A percentile compares a stretch with the other conserved stretches of the same genome.
phyloP scores from a whole-genome alignment of 805 yeast genomes.

The Pichia pseudocactophila region DNA sequence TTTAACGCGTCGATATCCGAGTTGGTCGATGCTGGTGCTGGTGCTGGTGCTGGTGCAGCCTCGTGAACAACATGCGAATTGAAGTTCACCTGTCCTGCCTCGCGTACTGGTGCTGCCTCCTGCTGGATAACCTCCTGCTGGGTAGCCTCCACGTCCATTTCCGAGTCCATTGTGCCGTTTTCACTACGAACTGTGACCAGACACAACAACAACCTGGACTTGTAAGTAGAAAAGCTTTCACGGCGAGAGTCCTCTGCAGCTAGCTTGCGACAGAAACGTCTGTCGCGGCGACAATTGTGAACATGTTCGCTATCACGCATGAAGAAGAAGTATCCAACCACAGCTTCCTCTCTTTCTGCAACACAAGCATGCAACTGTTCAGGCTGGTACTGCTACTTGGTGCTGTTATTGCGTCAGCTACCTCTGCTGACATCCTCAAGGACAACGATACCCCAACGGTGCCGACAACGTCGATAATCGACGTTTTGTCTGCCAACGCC shows the following conservation, averaged over 20 bases:
- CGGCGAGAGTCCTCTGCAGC: no score
- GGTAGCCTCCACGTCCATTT: neutral
- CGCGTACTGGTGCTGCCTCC: no score
- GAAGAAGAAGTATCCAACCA: no score
- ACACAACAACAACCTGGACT: no score
- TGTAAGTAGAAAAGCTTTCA: no score
- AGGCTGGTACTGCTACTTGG: no score
- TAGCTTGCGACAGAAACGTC: no score
- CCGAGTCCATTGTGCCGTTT: neutral
- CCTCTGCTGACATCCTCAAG: neutral
- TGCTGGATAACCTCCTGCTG: neutral
- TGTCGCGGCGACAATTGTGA: no score
- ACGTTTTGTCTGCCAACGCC: constrained; percentile 56
- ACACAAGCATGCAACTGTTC: neutral
- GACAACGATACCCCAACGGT: constrained; percentile 14
- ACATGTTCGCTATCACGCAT: no score
- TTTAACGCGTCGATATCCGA: constrained; percentile 29
- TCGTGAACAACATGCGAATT: neutral
- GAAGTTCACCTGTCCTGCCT: neutral
- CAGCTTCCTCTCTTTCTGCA: neutral
- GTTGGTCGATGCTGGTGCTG: constrained; percentile 8
- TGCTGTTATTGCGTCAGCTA: neutral
- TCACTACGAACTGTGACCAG: no score
- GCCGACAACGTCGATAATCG: constrained; percentile 44
- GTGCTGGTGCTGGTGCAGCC: constrained; percentile 1